A percentile compares a stretch with the other conserved stretches of the same genome.
Conservation (phyloP, 2,329 filamentous ascomycete genomes). For the Cladorrhinum sp. region DNA sequence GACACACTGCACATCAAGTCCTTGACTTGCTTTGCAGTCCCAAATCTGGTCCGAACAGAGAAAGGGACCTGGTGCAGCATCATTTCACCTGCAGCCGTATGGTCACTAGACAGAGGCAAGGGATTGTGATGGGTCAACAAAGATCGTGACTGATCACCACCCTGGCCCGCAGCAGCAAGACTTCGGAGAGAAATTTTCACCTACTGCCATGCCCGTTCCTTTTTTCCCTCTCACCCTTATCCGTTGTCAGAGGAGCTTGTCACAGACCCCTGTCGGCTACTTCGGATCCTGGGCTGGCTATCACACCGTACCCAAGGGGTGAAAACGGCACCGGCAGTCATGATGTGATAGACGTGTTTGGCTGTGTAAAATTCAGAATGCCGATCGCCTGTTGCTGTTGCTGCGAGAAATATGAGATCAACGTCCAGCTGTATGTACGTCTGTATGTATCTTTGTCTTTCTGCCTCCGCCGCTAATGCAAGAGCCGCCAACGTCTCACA, state of each 20-base stretch:
- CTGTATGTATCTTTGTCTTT: background rate
- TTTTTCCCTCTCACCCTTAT: conserved; percentile 4
- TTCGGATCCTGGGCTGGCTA: background rate
- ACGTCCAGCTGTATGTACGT: conserved; percentile 9
- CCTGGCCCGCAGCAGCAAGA: conserved; percentile 2
- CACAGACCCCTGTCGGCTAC: conserved; percentile 7
- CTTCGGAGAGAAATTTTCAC: conserved; percentile 3
- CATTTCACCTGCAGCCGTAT: background rate
- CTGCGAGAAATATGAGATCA: conserved; percentile 5
- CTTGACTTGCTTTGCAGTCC: background rate
- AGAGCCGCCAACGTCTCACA: conserved; percentile 15
- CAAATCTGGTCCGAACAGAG: background rate
- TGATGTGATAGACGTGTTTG: background rate
- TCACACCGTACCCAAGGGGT: conserved; percentile 6
- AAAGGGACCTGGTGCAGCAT: conserved; percentile 4
- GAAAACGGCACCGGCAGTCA: background rate
- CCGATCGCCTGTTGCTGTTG: background rate
- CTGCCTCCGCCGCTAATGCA: conserved; percentile 3
- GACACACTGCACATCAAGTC: background rate
- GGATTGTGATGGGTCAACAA: conserved; percentile 3
- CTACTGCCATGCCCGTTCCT: background rate
- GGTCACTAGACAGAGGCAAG: background rate
- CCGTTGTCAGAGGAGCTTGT: conserved; percentile 9
- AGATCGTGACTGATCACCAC: conserved; percentile 2
- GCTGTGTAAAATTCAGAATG: too few relatives aligned